Conservation (phyloP, 1,139 yeast genomes). For the Yamadazyma atlantica region DNA sequence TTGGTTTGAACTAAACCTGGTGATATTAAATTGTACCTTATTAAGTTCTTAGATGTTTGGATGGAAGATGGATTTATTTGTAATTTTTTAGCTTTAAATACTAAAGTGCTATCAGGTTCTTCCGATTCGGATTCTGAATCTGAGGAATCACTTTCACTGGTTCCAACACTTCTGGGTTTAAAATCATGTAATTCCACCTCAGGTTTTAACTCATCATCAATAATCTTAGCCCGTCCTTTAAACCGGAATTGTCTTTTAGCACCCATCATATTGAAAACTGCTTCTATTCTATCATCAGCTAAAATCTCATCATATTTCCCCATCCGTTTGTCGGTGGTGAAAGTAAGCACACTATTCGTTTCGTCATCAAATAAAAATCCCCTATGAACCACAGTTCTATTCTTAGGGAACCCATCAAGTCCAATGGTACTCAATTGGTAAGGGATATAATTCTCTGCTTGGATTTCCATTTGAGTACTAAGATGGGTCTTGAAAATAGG, state of each 20-base stretch:
- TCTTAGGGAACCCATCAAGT: slow-evolving; percentile 54
- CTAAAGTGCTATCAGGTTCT: slow-evolving; percentile 3
- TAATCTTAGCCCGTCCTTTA: slow-evolving; percentile 59
- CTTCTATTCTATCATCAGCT: slow-evolving; percentile 60
- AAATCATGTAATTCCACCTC: slow-evolving; percentile 31
- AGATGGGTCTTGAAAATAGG: slow-evolving; percentile 56
- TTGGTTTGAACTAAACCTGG: slow-evolving; percentile 20
- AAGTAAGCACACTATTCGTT: slow-evolving; percentile 64
- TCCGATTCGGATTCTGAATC: slow-evolving; percentile 10
- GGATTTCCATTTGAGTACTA: slow-evolving; percentile 37
- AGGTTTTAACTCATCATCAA: slow-evolving; percentile 37
- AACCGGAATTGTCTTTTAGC: slow-evolving; percentile 69
- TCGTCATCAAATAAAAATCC: slow-evolving; percentile 75
- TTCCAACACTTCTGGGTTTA: slow-evolving; percentile 16
- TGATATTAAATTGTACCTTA: slow-evolving; percentile 22
- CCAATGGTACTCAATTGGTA: slow-evolving; percentile 75
- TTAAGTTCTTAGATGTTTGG: not conserved
- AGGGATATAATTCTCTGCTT: slow-evolving; percentile 47
- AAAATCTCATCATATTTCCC: slow-evolving; percentile 56
- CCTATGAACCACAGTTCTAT: slow-evolving; percentile 68
- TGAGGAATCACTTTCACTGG: slow-evolving; percentile 14
- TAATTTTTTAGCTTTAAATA: not conserved
- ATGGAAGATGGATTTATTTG: not conserved
- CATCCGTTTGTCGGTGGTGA: slow-evolving; percentile 74
- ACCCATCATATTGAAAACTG: slow-evolving; percentile 68